Base-by-base conservation (phyloP, 2,329 filamentous ascomycete species). In the Colletotrichum trifolii region DNA sequence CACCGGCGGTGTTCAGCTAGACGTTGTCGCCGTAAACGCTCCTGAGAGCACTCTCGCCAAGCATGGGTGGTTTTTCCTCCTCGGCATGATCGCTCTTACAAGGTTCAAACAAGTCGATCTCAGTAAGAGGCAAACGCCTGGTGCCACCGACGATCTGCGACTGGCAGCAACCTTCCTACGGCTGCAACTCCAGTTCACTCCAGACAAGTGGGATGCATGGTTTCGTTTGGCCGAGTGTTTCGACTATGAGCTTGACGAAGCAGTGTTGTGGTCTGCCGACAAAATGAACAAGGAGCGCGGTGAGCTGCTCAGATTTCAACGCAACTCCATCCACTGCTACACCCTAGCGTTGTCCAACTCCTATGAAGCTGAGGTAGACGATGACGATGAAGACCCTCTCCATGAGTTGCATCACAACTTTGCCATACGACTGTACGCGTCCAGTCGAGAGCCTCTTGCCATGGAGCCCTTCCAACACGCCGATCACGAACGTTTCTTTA, bases 21-120 rank as follows among this genome's bases (percentile, higher is more conserved):
- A 94, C 64, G 88, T 91, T 2, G 85, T 92, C 6, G 83, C 87
- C 0, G 89, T 94, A 8, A 87, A 89, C 48, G 84, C 85, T 2
- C 84, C 87, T 0, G 91, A 96, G 63, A 90, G 89, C 56, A 85
- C 87, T 0, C 79, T 96, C 39, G 94, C 94, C 0, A 87, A 88
- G 33, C 91, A 93, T 69, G 92, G 94, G 49, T 98, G 95, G 95
- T 97, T 93, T 75, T 97, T 96, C 75, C 81, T 97, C 36, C 87
- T 97, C 67, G 95, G 95, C 17, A 91, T 96, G 83, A 92, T 97
- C 60, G 90, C 93, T 2, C 84, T 98, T 61, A 93, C 91, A 47
- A 97, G 94, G 72, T 98, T 97, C 75, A 88, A 88, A 69, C 84
- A 81, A 38, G 85, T 86, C 74, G 92, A 82, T 82, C 85, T 80